Evolutionary conservation across 306 rosid genomes (phyloP), one percentile per base, ranked within the genome.

Genomic region (Trifolium subterraneum): DNA sequence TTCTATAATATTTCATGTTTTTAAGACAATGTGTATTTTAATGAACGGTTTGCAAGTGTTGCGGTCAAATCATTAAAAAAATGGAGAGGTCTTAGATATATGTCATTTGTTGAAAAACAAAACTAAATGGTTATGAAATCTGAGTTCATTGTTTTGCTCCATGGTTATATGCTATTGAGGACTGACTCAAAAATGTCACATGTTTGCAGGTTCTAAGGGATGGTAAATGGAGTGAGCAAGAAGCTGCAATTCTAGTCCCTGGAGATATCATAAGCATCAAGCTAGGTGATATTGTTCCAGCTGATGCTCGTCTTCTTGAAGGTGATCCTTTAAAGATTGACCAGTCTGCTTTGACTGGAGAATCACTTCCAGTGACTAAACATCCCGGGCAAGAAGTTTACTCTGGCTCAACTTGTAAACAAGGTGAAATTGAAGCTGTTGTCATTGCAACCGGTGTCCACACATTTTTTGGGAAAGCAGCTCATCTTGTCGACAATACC

Each of bases 231-330:
- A 19, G 54, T 4, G 98, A 94, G 85, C 74, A 92, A 74, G 98
- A 92, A 33, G 98, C 98, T 74, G 77, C 98, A 71, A 88, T 94
- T 81, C 83, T 94, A 6, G 99, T 95, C 56, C 99, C 99, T 3
- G 99, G 99, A 38, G 99, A 95, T 67, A 88, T 95, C 88, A 86
- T 95, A 9, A 95, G 98, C 78, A 78, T 95, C 79, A 95, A 95
- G 71, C 85, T 95, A 52, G 99, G 99, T 66, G 99, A 95, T 54
- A 95, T 95, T 64, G 67, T 95, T 81, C 99, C 99, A 14, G 99
- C 99, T 2, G 99, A 95, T 87, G 99, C 98, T 23, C 99, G 99
- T 82, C 98, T 95, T 81, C 99, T 95, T 0, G 99, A 95, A 79
- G 99, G 99, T 45, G 99, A 95, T 80, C 89, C 99, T 33, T 85